Percentiles rank a stretch among this genome's conserved stretches.
Evolutionary conservation across 1,284 basidiomycete genomes (phyloP).

Genomic region (Cystobasidium pallidum): DNA sequence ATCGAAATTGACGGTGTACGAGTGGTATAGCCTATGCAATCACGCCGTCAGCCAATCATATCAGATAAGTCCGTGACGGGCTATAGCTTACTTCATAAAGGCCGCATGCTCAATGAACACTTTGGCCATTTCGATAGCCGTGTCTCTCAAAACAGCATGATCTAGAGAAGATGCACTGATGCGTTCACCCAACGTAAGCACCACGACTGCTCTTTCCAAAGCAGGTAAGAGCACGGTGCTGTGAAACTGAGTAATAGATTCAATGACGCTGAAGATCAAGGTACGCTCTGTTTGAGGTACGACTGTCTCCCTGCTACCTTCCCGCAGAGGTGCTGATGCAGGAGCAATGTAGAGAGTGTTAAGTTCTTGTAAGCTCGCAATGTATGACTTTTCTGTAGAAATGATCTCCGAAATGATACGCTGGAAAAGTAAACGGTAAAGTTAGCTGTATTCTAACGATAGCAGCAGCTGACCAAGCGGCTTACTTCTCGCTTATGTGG

Average conservation of each 20-base stretch:
- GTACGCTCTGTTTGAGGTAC: conserved; percentile 85
- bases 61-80: background rate
- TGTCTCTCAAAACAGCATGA: conserved; percentile 52
- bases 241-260: conserved; percentile 89
- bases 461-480: background rate
- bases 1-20: conserved; percentile 95
- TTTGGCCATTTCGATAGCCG: conserved; percentile 80
- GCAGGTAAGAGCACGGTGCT: conserved; percentile 87
- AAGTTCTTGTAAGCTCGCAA: conserved; percentile 86
- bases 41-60: background rate
- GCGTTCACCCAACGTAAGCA: conserved; percentile 1
- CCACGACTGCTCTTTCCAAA: conserved; percentile 62
- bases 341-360: conserved; percentile 94
- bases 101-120: conserved; percentile 90
- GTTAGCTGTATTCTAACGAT: background rate
- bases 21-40: conserved; percentile 71
- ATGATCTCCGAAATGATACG: conserved; percentile 56
- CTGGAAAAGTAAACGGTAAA: conserved; percentile 1
- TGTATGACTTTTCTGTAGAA: conserved; percentile 93
- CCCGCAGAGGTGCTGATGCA: conserved; percentile 67
- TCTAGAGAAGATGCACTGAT: conserved; percentile 32
- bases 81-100: conserved; percentile 69
- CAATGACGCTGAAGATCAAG: conserved; percentile 88
- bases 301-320: conserved; percentile 71
- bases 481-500: conserved; percentile 52